Base-by-base conservation (phyloP, 2,329 filamentous ascomycete species). In the Cladosporium sphaerospermum region DNA sequence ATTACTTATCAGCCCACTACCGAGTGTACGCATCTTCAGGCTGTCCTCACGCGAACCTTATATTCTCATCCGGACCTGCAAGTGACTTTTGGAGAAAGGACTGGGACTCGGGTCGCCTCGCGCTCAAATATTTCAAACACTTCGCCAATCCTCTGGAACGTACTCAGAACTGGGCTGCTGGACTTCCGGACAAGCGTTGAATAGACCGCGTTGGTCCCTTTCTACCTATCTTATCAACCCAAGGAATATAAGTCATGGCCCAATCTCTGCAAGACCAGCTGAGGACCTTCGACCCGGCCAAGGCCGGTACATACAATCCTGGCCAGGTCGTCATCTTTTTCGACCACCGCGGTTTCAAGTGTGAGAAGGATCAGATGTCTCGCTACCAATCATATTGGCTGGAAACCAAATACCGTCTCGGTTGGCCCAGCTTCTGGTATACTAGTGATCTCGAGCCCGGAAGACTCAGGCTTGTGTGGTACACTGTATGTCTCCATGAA, bases 241-340 rank as follows among this genome's bases (percentile, higher is more conserved):
- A 9, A 11, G 10, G 11, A 18, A 9, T 11, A 18, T n/a, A 18
- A 44, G 14, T 11, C 16, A 51, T 51, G 47, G 47, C 31, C 11
- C 48, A 51, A 13, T 44, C 48, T 44, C 45, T 53, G 32, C 42
- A 53, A 53, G 42, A 32, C 14, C 23, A 57, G 34, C 61, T 63
- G 28, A 57, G 58, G 44, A 49, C 50, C 7, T 66, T 64, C 54
- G 56, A 64, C 23, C 56, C 61, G 13, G 56, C 59, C 13, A 58
- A 50, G 34, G 56, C 59, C 9, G 63, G 62, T n/a, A 54, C 39
- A 23, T 61, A 67, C 50, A 59, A 68, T 45, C 62, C 64, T 3
- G 66, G 66, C 40, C 55, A 58, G 31, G 56, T 68, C 23, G 57
- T 63, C 19, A 63, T 68, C 42, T 64, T 67, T 53, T 68, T 63